phyloP scores from a whole-genome alignment of 2,329 filamentous ascomycete genomes.

The Calonectria hawksworthii region DNA sequence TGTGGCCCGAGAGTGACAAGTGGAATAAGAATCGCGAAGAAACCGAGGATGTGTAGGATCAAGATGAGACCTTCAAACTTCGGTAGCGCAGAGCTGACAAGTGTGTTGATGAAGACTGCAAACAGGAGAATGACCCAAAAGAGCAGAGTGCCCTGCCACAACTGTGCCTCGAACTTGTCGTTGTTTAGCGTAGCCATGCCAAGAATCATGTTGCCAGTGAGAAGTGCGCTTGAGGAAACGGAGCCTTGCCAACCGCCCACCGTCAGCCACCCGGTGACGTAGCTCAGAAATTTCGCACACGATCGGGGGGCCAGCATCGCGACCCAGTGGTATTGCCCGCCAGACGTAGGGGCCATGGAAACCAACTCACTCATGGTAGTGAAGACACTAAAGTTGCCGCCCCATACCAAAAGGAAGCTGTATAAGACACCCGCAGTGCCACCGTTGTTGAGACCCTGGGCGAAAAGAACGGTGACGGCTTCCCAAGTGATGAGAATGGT shows the following conservation, averaged over 20 bases:
- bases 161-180: slow-evolving; percentile 53
- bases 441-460: slow-evolving; percentile 60
- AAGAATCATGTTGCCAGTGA: slow-evolving; percentile 62
- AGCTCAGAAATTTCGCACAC: slow-evolving; percentile 67
- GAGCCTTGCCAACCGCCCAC: slow-evolving; percentile 62
- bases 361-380: slow-evolving; percentile 57
- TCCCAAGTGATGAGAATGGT: slow-evolving; percentile 70
- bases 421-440: slow-evolving; percentile 59
- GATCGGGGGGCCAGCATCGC: slow-evolving; percentile 63
- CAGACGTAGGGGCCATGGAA: slow-evolving; percentile 64
- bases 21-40: slow-evolving; percentile 50
- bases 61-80: slow-evolving; percentile 65
- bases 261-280: slow-evolving; percentile 63
- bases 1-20: slow-evolving; percentile 51
- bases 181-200: slow-evolving; percentile 47
- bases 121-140: slow-evolving; percentile 62
- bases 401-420: slow-evolving; percentile 63
- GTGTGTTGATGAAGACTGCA: slow-evolving; percentile 65
- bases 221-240: slow-evolving; percentile 52
- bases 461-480: slow-evolving; percentile 50
- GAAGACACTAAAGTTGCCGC: slow-evolving; percentile 61
- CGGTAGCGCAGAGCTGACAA: slow-evolving; percentile 60
- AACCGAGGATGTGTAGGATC: slow-evolving; percentile 59
- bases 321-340: slow-evolving; percentile 74
- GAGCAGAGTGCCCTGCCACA: slow-evolving; percentile 65